Conservation (phyloP, 73 alveolate species). For the Durusdinium trenchii region DNA sequence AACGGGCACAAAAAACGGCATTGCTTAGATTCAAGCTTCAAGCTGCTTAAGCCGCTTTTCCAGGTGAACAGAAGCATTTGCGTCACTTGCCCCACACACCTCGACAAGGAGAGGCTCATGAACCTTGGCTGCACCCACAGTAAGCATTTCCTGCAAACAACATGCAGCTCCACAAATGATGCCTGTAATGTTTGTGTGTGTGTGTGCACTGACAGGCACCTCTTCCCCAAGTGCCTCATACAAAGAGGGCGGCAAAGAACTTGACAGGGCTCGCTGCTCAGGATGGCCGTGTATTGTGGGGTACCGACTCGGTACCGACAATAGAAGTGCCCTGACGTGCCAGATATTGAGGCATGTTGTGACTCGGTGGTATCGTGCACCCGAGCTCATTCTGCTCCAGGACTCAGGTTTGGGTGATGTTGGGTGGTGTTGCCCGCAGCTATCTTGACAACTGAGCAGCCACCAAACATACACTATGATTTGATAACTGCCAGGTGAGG, state of each 20-base stretch:
- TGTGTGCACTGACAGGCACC: constrained; percentile 43
- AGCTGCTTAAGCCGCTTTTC: no score
- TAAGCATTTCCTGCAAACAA: neutral
- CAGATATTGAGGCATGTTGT: constrained; percentile 99
- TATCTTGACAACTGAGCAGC: neutral
- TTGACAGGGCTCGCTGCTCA: constrained; percentile 60
- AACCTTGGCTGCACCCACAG: no score
- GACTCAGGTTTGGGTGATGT: neutral
- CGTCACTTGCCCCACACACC: constrained; percentile 94
- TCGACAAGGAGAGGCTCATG: constrained; percentile 40
- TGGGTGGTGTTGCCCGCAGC: neutral
- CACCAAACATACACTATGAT: neutral
- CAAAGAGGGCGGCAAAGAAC: constrained; percentile 86
- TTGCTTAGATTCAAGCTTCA: no score
- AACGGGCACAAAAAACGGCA: no score
- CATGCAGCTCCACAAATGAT: neutral
- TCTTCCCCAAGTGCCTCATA: constrained; percentile 84
- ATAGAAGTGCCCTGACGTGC: neutral
- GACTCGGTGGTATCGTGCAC: constrained; percentile 99
- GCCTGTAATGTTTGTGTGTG: neutral
- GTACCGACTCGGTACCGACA: no score
- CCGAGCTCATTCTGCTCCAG: constrained; percentile 98
- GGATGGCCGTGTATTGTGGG: no score
- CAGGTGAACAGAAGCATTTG: constrained; percentile 84
- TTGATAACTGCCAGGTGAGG: neutral